phyloP scores from a whole-genome alignment of 2,329 filamentous ascomycete species.

The Pseudocercospora vitis region DNA sequence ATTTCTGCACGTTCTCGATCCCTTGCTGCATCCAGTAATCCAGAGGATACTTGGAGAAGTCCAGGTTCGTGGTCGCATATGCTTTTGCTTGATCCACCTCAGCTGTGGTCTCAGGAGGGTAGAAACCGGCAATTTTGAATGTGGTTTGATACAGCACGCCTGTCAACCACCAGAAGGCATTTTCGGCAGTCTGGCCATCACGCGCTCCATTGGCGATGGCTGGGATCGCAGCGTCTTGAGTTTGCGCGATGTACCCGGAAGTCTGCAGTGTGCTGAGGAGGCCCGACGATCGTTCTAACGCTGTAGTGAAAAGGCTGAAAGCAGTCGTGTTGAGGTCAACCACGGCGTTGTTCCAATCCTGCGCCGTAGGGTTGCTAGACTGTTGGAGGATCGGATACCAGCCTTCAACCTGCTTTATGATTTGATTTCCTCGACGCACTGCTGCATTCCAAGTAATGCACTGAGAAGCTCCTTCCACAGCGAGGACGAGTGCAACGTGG shows the following conservation, averaged over 20 bases:
- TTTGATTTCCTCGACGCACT: slow-evolving; percentile 11
- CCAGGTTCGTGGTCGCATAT: not conserved
- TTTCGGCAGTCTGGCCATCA: slow-evolving; percentile 2
- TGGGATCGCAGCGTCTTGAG: slow-evolving; percentile 8
- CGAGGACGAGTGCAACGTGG: slow-evolving; percentile 24
- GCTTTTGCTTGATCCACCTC: slow-evolving; percentile 1
- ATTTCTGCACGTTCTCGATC: slow-evolving; percentile 8
- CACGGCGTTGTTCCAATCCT: slow-evolving; percentile 8
- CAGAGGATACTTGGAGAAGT: slow-evolving; percentile 11
- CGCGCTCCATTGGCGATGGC: slow-evolving; percentile 14
- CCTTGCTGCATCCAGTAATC: slow-evolving; percentile 5
- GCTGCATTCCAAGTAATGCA: slow-evolving; percentile 38
- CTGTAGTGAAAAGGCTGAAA: not conserved
- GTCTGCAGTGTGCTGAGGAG: slow-evolving; percentile 8
- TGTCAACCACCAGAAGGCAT: slow-evolving; percentile 18
- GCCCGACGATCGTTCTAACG: slow-evolving; percentile 5
- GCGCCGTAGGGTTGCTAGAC: not conserved
- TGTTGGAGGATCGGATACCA: not conserved
- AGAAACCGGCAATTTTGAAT: slow-evolving; percentile 23
- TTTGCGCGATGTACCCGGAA: slow-evolving; percentile 10
- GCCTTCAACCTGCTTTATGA: slow-evolving; percentile 8
- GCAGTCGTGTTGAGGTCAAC: slow-evolving; percentile 11
- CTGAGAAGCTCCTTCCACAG: slow-evolving; percentile 32
- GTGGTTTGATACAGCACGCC: slow-evolving; percentile 17
- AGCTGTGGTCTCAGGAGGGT: not conserved